Base-by-base conservation (phyloP, 257 asterid species). In the Plantago elongata region DNA sequence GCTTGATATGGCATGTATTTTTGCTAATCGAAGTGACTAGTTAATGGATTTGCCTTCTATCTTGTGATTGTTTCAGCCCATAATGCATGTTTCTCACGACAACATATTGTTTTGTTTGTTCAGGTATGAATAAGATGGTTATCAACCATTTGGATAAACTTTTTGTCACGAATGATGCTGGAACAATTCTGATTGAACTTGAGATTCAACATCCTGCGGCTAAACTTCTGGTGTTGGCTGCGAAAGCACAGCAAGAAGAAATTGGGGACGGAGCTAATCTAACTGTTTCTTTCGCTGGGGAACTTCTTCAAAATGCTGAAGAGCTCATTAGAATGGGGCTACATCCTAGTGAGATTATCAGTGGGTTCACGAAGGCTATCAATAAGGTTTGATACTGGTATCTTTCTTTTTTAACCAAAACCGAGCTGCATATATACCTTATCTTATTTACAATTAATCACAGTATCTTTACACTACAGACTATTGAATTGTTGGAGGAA, bases 181-280 rank as follows among this genome's bases (percentile, higher is more conserved):
- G 84, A 11, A 93, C 97, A 13, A 93, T 93, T 47, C 94, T 89
- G 45, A 93, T 82, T 75, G 95, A 93, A 68, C 95, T 93, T 57
- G 99, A 89, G 80, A 90, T 93, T 75, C 99, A 93, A 85, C 99
- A 93, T 61, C 99, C 97, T 64, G 99, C 99, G 7, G 99, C 99
- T 62, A 93, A 93, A 81, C 64, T 93, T 64, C 77, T 93, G 87
- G 97, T 93, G 65, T 72, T 93, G 60, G 99, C 99, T 59, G 99
- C 88, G 56, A 89, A 85, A 80, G 97, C 99, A 6, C 97, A 93
- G 58, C 97, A 93, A 72, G 96, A 87, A 68, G 99, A 93, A 75
- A 79, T 93, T 73, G 99, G 99, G 0, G 99, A 89, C 59, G 99
- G 99, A 43, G 96, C 99, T 61, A 93, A 93, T 69, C 71, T 93